Evolutionary conservation across 805 yeast species (phyloP), one percentile per base, ranked within the genome.

Genomic region (Torulaspora indica): DNA sequence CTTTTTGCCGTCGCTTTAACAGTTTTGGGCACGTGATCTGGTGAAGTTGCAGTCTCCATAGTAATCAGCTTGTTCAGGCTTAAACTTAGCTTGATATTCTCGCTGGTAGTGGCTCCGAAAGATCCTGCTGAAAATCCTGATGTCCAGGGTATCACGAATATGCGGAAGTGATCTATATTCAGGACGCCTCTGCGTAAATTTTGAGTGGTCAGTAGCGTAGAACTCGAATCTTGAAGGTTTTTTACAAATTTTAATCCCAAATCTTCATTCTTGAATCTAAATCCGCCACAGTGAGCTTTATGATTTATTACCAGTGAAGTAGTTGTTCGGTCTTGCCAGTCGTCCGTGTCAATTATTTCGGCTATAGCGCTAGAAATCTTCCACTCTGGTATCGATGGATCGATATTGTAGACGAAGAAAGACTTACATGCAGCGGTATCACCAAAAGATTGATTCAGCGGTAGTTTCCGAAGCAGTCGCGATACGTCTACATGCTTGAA

Each of bases 381-480:
- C 61, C 79, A 81, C 53, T 82, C 87, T 0, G 95, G 82, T 5
- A 82, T 58, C 12, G 79, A 78, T 3, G 78, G 76, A 47, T 76
- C 81, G 14, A 87, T 69, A 1, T 96, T 96, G 64, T 81, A 85
- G 14, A 89, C 57, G 58, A 89, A 88, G 42, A 88, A 75, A 0
- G 89, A 74, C 41, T 71, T 73, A n/a, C 77, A 56, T 0, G 62
- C 54, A 3, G 57, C 47, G 41, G 74, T 73, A 27, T 64, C 64
- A 0, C 48, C 47, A 8, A 82, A 58, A n/a, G 74, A 71, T 1
- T 85, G 86, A 33, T 77, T 78, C 45, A 85, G 73, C 0, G 95
- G 95, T n/a, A 88, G 66, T 51, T 75, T 76, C 18, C 78, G 64
- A 27, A 81, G 66, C 0, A 81, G 53, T 55, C 74, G 77, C 7